These are phyloP conservation scores for Phytopythium delawarense DNA, from an alignment of 352 stramenopile genomes.

Conservation along the genomic window DNA sequence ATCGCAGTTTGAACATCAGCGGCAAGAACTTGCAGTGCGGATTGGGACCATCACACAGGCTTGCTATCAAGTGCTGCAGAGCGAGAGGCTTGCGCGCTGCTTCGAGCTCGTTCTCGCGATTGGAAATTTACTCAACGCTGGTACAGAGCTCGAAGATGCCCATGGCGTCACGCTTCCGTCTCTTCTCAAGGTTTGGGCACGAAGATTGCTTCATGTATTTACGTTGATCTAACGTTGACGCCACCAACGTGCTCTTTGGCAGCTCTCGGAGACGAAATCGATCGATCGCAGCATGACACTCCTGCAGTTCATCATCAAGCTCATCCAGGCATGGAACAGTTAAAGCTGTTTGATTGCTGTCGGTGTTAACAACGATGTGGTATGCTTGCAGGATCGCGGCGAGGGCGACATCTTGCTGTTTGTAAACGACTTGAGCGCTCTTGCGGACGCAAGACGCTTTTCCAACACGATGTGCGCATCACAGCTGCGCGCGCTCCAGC, in stretches of 20 bases:
- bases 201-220: background rate
- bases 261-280: constrained; percentile 83
- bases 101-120: constrained; percentile 76
- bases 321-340: constrained; percentile 53
- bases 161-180: constrained; percentile 67
- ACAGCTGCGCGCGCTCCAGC: constrained; percentile 43
- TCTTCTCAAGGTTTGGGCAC: constrained; percentile 52
- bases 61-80: constrained; percentile 61
- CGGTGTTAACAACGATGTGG: background rate
- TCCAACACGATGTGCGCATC: constrained; percentile 68
- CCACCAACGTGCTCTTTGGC: background rate
- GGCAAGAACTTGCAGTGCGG: constrained; percentile 38
- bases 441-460: constrained; percentile 57
- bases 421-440: constrained; percentile 47
- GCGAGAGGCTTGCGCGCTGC: constrained; percentile 63
- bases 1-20: constrained; percentile 56
- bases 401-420: constrained; percentile 68
- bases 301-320: constrained; percentile 72
- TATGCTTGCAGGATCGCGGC: constrained; percentile 44
- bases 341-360: background rate
- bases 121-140: constrained; percentile 71
- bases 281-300: constrained; percentile 69
- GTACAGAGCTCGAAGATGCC: constrained; percentile 64
- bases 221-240: background rate
- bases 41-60: constrained; percentile 50